Percentiles rank a stretch among this genome's conserved stretches.
Conservation (phyloP, 2,329 filamentous ascomycete genomes). For the Basipetospora chlamydospora region DNA sequence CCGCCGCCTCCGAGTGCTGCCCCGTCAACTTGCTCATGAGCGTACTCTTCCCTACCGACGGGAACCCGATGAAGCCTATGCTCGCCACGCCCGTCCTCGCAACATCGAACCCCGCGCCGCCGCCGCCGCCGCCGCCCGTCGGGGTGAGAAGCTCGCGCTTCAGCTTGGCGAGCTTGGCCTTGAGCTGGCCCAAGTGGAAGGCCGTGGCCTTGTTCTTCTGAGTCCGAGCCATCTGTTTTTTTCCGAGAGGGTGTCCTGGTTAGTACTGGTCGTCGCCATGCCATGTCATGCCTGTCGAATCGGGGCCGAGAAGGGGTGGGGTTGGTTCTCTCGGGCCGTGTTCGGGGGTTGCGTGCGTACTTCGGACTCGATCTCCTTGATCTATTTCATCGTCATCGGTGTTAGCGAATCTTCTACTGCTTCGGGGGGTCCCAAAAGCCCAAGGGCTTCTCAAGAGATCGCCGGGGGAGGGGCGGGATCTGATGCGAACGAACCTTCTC, state of each 20-base stretch:
- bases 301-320: too few relatives aligned
- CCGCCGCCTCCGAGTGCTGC: conserved; percentile 91
- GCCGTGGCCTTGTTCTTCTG: conserved; percentile 97
- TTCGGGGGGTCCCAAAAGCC: too few relatives aligned
- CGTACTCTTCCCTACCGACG: conserved; percentile 96
- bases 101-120: conserved; percentile 86
- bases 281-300: too few relatives aligned
- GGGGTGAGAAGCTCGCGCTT: conserved; percentile 92
- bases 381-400: conserved; percentile 35
- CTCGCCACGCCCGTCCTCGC: conserved; percentile 94
- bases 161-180: conserved; percentile 95
- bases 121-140: conserved; percentile 69
- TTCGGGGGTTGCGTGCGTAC: too few relatives aligned
- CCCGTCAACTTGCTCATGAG: conserved; percentile 90
- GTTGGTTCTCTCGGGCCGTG: too few relatives aligned
- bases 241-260: neutral
- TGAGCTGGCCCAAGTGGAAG: conserved; percentile 87
- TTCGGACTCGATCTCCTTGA: conserved; percentile 94
- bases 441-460: conserved; percentile 1
- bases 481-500: conserved; percentile 56
- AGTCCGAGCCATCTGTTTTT: conserved; percentile 73
- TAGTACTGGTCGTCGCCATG: neutral
- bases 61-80: conserved; percentile 95
- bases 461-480: conserved; percentile 5
- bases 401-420: conserved; percentile 21